A percentile compares a stretch with the other conserved stretches of the same genome.
Evolutionary conservation across 1,139 yeast genomes (phyloP).

Genomic region (Taphrina pruni): DNA sequence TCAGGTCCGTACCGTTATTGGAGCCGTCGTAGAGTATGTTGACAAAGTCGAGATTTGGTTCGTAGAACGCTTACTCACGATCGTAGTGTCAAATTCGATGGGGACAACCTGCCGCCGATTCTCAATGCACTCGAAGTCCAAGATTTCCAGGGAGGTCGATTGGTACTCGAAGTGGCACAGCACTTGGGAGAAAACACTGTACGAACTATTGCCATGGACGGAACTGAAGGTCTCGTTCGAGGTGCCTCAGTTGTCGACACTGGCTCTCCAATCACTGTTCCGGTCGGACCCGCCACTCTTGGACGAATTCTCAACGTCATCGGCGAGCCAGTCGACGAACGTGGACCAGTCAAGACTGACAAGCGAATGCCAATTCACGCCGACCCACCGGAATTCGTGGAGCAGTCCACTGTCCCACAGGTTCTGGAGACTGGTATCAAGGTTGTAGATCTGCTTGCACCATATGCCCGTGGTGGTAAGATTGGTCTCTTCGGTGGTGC

Average conservation of each 20-base stretch:
- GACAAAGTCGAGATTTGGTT: no score
- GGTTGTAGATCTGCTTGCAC: slow-evolving; percentile 99
- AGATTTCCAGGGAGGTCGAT: slow-evolving; percentile 67
- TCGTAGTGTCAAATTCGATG: slow-evolving; percentile 43
- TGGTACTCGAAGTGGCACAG: slow-evolving; percentile 98
- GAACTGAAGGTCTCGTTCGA: slow-evolving; percentile 99
- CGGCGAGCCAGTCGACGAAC: slow-evolving; percentile 99
- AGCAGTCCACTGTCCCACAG: slow-evolving; percentile 97
- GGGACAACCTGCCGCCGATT: slow-evolving; percentile 54
- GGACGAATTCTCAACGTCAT: slow-evolving; percentile 98
- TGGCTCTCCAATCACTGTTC: slow-evolving; percentile 98
- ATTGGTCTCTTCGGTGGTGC: slow-evolving; percentile 99
- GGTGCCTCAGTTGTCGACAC: slow-evolving; percentile 91
- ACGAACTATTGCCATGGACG: slow-evolving; percentile 99
- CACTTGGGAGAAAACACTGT: slow-evolving; percentile 99
- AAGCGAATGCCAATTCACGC: slow-evolving; percentile 97
- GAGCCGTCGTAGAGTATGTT: slow-evolving; percentile 31
- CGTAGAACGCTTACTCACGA: background rate
- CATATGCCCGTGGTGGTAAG: slow-evolving; percentile 99
- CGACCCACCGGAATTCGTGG: slow-evolving; percentile 94
- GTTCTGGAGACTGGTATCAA: slow-evolving; percentile 99
- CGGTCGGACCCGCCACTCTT: slow-evolving; percentile 98
- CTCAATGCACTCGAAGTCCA: slow-evolving; percentile 92
- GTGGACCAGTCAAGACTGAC: slow-evolving; percentile 95
- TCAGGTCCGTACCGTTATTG: slow-evolving; percentile 38